Evolutionary conservation across 306 rosid genomes (phyloP).

Genomic region (Quercus alba): DNA sequence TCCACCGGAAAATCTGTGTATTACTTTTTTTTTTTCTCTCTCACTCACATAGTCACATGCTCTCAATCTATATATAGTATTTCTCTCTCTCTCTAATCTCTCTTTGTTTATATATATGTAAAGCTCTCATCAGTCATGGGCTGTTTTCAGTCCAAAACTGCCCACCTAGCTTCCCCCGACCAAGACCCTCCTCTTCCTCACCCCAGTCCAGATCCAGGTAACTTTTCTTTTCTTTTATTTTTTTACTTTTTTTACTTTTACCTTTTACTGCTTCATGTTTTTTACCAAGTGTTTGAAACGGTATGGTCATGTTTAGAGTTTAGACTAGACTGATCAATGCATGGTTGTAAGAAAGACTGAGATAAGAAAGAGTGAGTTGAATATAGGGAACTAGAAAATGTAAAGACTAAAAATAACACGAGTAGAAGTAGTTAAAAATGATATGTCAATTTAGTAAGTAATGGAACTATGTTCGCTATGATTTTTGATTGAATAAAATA

Average conservation of each 20-base stretch:
- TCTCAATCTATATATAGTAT: background rate
- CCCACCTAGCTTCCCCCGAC: slow-evolving; percentile 31
- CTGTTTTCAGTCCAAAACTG: slow-evolving; percentile 49
- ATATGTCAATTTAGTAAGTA: too few species aligned
- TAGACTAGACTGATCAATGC: too few species aligned
- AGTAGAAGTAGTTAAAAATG: too few species aligned
- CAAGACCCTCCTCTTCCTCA: slow-evolving; percentile 29
- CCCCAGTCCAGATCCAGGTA: slow-evolving; percentile 36
- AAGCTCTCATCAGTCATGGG: slow-evolving; percentile 35
- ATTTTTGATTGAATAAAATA: too few species aligned
- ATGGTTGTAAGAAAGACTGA: too few species aligned
- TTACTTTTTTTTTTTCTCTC: background rate
- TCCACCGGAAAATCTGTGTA: background rate
- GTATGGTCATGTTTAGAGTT: too few species aligned
- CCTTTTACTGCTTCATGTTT: background rate
- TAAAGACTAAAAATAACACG: too few species aligned
- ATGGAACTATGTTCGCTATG: too few species aligned
- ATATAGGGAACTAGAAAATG: too few species aligned
- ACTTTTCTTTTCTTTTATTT: background rate
- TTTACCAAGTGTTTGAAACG: background rate
- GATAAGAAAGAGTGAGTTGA: too few species aligned
- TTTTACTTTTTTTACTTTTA: background rate
- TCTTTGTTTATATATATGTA: background rate
- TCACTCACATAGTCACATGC: background rate
- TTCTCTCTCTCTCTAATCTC: too few species aligned